phyloP scores from a whole-genome alignment of 169 alveolate species.

The Plasmodium coatneyi region DNA sequence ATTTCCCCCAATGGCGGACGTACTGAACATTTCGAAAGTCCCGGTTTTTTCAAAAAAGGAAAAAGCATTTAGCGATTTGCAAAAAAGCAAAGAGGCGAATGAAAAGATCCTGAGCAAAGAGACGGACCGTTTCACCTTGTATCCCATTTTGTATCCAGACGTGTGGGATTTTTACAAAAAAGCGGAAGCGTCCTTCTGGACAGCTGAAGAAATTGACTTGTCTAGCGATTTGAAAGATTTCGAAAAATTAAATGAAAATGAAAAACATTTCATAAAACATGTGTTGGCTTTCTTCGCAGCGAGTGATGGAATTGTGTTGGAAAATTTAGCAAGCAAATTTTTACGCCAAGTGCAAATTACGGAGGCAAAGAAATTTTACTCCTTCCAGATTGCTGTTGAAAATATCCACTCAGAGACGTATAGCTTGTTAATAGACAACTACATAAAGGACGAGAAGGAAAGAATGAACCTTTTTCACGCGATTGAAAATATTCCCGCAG shows the following conservation, averaged over 20 bases:
- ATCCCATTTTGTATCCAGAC: conserved; percentile 92
- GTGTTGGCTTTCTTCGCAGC: conserved; percentile 98
- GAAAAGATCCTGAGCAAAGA: conserved; percentile 72
- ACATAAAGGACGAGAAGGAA: conserved; percentile 94
- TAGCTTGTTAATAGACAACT: conserved; percentile 92
- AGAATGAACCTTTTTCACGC: conserved; percentile 95
- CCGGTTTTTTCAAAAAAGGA: conserved; percentile 51
- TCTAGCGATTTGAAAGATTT: conserved; percentile 95
- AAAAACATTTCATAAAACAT: conserved; percentile 94
- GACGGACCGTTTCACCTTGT: conserved; percentile 71
- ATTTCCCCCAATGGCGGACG: conserved; percentile 45
- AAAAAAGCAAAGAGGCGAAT: conserved; percentile 49
- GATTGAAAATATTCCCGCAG: conserved; percentile 93
- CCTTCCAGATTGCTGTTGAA: conserved; percentile 98
- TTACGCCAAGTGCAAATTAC: conserved; percentile 95
- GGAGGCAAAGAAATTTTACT: conserved; percentile 98
- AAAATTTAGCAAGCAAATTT: conserved; percentile 96
- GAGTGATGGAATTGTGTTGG: conserved; percentile 99
- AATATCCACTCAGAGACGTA: conserved; percentile 99
- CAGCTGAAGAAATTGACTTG: conserved; percentile 98
- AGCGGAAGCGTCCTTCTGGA: conserved; percentile 98
- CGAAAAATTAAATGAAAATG: conserved; percentile 92
- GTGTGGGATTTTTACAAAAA: conserved; percentile 98
- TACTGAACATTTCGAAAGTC: conserved; percentile 30
- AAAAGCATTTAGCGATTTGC: conserved; percentile 70